Base-by-base conservation (phyloP, 305 asterid genomes). In the Solanum hybrid region DNA sequence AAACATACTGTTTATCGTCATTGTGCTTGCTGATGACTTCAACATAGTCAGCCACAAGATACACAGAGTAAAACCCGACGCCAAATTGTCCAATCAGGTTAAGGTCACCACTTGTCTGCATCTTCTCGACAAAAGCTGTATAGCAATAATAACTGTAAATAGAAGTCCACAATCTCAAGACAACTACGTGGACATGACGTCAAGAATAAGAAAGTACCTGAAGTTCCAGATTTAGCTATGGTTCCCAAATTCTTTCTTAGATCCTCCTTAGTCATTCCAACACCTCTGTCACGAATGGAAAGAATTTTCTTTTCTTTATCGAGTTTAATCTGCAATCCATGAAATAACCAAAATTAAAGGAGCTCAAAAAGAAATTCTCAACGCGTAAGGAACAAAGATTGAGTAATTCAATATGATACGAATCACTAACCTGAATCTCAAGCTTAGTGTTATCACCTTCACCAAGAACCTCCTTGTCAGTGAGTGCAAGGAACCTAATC, bases 211-310 rank as follows among this genome's bases (percentile, higher is more conserved):
- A 77, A 32, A 60, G 31, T 90, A 96, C 98, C 98, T 92, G 98
- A 97, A 87, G 99, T 97, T 91, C 99, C 98, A 82, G 99, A 97
- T 51, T 92, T 93, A 56, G 95, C 94, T 81, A 93, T 93, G 35
- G 95, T 93, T 42, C 94, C 95, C 94, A 93, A 90, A 32, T 93
- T 92, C 91, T 92, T 93, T 24, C 95, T 93, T 90, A 97, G 91
- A 91, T 97, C 99, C 91, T 97, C 99, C 93, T 97, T 97, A 27
- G 99, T 97, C 99, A 97, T 96, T 84, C 99, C 98, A 42, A 97
- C 94, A 88, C 99, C 99, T 93, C 97, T 93, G 90, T 97, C 99
- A 29, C 97, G 98, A 86, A 97, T 95, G 5, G 94, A 95, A 38
- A 96, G 94, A 89, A 94, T 94, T 93, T 94, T 97, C 91, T 95